These are phyloP conservation scores for Nymphaea colorata DNA, from an alignment of 164 flowering plant species.

Conservation along the genomic window DNA sequence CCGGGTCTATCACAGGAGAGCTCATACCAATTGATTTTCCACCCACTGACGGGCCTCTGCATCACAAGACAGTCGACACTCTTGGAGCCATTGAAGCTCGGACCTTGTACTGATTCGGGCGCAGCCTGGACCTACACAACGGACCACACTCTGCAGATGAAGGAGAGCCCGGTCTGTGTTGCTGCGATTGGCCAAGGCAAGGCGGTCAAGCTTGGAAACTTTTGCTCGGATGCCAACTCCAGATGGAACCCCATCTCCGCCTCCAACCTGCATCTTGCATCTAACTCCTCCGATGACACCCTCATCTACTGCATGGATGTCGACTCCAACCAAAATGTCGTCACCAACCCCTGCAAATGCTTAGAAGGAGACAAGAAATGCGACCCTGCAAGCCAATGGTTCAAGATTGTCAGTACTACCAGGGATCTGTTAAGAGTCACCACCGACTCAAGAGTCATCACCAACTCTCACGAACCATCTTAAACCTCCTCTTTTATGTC, in stretches of 20 bases:
- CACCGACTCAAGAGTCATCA: too few species aligned
- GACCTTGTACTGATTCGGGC: slow-evolving; percentile 4
- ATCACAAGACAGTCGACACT: background rate
- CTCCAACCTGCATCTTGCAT: slow-evolving; percentile 10
- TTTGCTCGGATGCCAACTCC: slow-evolving; percentile 1
- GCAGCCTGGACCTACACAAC: slow-evolving; percentile 7
- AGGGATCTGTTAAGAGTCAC: too few species aligned
- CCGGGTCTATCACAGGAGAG: background rate
- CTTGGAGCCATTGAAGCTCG: slow-evolving; percentile 6
- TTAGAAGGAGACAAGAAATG: background rate
- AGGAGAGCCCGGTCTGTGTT: slow-evolving; percentile 5
- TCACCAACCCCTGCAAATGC: slow-evolving; percentile 12
- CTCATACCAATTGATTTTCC: slow-evolving; percentile 3
- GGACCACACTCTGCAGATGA: background rate
- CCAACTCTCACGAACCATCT: too few species aligned
- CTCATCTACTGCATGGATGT: slow-evolving; percentile 8
- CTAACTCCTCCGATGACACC: slow-evolving; percentile 5
- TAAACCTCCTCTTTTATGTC: too few species aligned
- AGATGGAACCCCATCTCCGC: slow-evolving; percentile 7
- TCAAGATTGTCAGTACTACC: slow-evolving; percentile 3
- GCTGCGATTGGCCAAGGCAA: slow-evolving; percentile 2
- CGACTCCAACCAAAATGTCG: slow-evolving; percentile 3
- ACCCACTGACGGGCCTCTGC: slow-evolving; percentile 9
- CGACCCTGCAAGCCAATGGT: slow-evolving; percentile 12
- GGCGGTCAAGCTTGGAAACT: slow-evolving; percentile 7